Evolutionary conservation across 768 basidiomycete species (phyloP).

Genomic region (Chalciporus piperatus): DNA sequence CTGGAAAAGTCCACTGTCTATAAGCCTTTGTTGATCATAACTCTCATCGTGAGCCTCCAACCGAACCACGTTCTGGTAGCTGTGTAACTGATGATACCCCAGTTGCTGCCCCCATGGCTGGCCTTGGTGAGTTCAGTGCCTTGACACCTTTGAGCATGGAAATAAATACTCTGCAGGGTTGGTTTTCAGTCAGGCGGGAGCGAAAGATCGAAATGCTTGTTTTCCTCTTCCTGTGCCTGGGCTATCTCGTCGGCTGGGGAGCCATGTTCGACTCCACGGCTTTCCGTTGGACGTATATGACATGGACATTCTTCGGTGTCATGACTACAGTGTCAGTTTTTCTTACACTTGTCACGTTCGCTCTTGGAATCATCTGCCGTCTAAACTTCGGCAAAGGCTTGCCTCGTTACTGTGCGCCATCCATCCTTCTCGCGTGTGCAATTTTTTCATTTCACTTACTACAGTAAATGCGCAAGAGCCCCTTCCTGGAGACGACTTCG

Average conservation of each 20-base stretch:
- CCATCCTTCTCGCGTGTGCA: neutral
- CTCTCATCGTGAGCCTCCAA: conserved; percentile 52
- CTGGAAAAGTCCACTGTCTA: conserved; percentile 50
- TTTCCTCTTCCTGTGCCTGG: conserved; percentile 58
- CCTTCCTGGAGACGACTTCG: conserved; percentile 43
- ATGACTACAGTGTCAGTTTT: conserved; percentile 57
- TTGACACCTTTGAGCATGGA: neutral
- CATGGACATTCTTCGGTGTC: conserved; percentile 72
- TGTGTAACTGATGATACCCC: conserved; percentile 2
- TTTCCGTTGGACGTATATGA: conserved; percentile 74
- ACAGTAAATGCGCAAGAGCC: conserved; percentile 57
- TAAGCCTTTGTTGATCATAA: conserved; percentile 51
- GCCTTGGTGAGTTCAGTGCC: conserved; percentile 39
- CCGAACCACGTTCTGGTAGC: neutral
- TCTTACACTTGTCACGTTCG: conserved; percentile 51
- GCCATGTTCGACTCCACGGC: conserved; percentile 69
- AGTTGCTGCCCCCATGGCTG: conserved; percentile 73
- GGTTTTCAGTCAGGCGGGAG: conserved; percentile 74
- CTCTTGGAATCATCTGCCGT: conserved; percentile 65
- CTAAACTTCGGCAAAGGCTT: conserved; percentile 79
- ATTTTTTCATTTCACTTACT: neutral
- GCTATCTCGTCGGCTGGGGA: conserved; percentile 68
- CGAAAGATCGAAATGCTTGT: conserved; percentile 52
- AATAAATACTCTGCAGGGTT: conserved; percentile 46
- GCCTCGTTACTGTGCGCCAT: conserved; percentile 55